phyloP scores from a whole-genome alignment of 805 yeast species.

The Kodamaea fukazawae region DNA sequence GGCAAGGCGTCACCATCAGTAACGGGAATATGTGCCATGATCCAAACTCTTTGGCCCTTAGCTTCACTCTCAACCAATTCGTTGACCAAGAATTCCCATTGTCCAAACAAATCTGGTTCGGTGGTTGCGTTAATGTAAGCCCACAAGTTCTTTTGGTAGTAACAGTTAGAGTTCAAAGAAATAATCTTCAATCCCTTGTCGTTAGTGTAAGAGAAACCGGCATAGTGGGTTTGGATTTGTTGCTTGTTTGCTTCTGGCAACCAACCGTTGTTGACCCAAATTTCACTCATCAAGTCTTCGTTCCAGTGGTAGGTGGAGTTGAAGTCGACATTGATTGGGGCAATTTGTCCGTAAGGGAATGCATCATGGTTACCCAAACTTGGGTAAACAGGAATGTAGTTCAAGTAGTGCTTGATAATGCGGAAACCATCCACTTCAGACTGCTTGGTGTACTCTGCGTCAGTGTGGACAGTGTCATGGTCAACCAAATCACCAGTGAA shows the following conservation, averaged over 20 bases:
- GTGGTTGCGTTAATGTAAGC: conserved; percentile 51
- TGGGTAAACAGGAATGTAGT: conserved; percentile 56
- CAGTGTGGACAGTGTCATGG: conserved; percentile 54
- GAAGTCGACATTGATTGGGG: conserved; percentile 40
- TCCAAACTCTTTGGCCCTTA: conserved; percentile 66
- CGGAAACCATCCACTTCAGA: conserved; percentile 70
- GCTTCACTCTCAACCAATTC: conserved; percentile 61
- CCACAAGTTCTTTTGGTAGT: conserved; percentile 58
- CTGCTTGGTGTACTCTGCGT: conserved; percentile 61
- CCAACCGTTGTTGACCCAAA: conserved; percentile 40
- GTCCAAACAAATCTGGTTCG: conserved; percentile 61
- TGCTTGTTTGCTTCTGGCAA: conserved; percentile 23
- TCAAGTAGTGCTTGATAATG: conserved; percentile 51
- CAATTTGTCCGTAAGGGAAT: conserved; percentile 69
- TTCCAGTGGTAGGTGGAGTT: conserved; percentile 37
- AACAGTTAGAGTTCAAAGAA: conserved; percentile 64
- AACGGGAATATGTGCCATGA: conserved; percentile 65
- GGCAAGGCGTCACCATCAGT: conserved; percentile 58
- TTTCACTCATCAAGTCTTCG: conserved; percentile 34
- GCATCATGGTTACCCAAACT: conserved; percentile 72
- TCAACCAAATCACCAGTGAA: conserved; percentile 77
- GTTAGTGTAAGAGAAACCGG: conserved; percentile 60
- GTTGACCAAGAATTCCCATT: conserved; percentile 55
- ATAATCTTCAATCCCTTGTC: conserved; percentile 56
- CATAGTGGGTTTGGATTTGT: conserved; percentile 47